Conservation (phyloP, 495 filamentous ascomycete species). For the Podospora bellae-mahoneyi region DNA sequence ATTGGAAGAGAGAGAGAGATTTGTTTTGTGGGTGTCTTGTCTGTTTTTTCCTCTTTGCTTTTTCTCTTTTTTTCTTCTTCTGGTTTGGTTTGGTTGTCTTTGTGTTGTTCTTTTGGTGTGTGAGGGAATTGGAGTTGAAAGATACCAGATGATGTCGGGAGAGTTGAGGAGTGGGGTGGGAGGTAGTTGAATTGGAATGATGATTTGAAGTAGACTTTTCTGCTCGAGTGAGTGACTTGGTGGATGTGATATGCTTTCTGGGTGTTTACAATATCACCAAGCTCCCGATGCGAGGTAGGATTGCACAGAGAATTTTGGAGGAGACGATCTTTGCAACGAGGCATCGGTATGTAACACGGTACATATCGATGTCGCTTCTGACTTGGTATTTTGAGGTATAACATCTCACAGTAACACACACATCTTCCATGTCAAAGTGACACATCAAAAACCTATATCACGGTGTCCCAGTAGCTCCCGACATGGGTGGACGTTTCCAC, state of each 20-base stretch:
- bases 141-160: background rate
- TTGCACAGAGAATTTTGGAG: background rate
- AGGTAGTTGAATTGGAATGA: background rate
- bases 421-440: background rate
- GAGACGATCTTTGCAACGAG: background rate
- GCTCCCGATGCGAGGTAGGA: background rate
- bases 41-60: slow-evolving; percentile 11
- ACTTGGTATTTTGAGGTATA: background rate
- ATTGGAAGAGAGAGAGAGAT: background rate
- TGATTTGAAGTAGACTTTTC: background rate
- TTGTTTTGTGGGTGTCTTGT: slow-evolving; percentile 6
- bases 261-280: background rate
- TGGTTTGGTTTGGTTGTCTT: slow-evolving; percentile 7
- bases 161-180: background rate
- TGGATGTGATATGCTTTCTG: no score
- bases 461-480: no score
- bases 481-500: no score
- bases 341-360: background rate
- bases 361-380: background rate
- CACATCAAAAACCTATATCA: background rate
- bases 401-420: background rate
- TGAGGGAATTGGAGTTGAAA: background rate
- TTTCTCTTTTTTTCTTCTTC: slow-evolving; percentile 16
- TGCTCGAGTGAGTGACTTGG: background rate
- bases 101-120: background rate